Conservation (phyloP, 345 rosid species). For the Syzygium aqueum region DNA sequence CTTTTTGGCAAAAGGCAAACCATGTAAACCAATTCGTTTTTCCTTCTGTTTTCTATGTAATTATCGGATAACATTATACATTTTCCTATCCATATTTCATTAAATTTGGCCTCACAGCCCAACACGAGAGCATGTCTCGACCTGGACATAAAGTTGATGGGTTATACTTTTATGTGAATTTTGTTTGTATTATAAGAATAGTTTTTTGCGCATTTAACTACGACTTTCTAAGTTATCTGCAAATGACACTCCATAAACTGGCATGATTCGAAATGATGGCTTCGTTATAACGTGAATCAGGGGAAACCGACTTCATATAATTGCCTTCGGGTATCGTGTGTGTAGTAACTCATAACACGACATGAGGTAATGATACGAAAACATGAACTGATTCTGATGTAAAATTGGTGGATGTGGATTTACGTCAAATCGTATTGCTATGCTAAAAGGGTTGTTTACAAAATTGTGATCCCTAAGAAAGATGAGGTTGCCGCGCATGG, state of each 20-base stretch:
- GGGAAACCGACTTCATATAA: background rate
- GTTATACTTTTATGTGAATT: background rate
- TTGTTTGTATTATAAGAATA: no score
- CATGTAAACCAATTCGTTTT: background rate
- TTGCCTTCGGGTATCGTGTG: background rate
- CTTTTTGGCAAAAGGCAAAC: background rate
- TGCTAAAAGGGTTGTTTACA: background rate
- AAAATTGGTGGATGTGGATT: background rate
- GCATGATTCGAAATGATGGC: accelerated
- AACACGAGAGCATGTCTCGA: background rate
- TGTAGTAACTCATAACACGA: background rate
- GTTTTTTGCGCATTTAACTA: background rate
- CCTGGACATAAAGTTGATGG: background rate
- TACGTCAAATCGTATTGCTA: background rate
- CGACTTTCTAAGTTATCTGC: no score
- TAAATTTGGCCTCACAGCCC: background rate
- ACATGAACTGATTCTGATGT: background rate
- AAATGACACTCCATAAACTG: background rate
- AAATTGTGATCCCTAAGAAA: background rate
- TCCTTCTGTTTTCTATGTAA: background rate
- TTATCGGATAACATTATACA: background rate
- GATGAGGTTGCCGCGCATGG: background rate
- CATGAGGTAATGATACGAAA: background rate
- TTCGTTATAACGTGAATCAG: background rate
- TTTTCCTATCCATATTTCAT: background rate